Conservation (phyloP, 257 asterid genomes). For the Rehmannia glutinosa region DNA sequence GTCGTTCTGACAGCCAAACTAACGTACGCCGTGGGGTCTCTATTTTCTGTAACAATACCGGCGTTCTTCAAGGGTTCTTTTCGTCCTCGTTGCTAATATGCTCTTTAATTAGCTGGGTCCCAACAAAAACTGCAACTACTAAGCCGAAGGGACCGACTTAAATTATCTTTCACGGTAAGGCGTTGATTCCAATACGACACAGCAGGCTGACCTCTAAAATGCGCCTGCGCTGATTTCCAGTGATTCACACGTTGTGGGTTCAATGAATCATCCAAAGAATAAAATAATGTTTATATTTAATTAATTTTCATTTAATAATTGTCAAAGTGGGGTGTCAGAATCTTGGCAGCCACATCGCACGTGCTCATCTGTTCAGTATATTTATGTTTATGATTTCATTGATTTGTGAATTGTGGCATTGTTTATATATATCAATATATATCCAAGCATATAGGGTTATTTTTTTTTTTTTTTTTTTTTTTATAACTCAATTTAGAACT, state of each 20-base stretch:
- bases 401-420: no score
- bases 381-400: no score
- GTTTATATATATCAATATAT: no score
- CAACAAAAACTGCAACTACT: background rate
- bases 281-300: background rate
- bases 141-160: no score
- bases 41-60: conserved; percentile 1
- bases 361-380: conserved; percentile 17
- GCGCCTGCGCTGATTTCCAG: conserved; percentile 24
- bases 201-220: conserved; percentile 7
- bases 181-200: conserved; percentile 30
- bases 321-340: conserved; percentile 19
- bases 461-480: no score
- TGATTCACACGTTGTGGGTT: conserved; percentile 33
- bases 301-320: background rate
- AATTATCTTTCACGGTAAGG: conserved; percentile 1
- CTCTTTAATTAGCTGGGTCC: no score
- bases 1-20: conserved; percentile 11
- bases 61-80: conserved; percentile 32
- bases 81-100: background rate
- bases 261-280: conserved; percentile 1
- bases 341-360: conserved; percentile 30
- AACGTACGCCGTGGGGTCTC: conserved; percentile 29
- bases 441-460: no score
- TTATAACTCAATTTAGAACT: no score